Evolutionary conservation across 805 yeast species (phyloP).

Genomic region (Lachancea sp.): DNA sequence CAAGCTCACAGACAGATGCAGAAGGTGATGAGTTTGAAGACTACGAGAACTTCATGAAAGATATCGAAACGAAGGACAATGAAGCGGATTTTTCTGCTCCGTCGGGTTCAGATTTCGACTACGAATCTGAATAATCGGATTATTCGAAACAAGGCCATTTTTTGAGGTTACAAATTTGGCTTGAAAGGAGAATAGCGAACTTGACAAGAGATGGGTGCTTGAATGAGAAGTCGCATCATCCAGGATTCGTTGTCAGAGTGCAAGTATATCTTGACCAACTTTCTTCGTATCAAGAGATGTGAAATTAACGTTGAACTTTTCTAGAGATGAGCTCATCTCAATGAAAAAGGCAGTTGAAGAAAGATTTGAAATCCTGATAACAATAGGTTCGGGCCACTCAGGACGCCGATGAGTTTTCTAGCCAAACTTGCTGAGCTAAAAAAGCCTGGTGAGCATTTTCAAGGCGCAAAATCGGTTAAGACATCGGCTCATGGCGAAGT

Average conservation of each 20-base stretch:
- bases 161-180: background rate
- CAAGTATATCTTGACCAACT: background rate
- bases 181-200: background rate
- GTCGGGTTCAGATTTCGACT: conserved; percentile 6
- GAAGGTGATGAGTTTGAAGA: conserved; percentile 14
- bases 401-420: conserved; percentile 26
- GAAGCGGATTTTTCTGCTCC: conserved; percentile 9
- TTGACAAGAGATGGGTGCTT: background rate
- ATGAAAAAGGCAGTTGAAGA: background rate
- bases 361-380: background rate
- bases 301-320: background rate
- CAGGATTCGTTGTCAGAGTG: no score
- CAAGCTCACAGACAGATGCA: background rate
- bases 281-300: background rate
- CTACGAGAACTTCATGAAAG: conserved; percentile 31
- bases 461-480: background rate
- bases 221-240: no score
- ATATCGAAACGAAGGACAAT: conserved; percentile 27
- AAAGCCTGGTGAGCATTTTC: conserved; percentile 11
- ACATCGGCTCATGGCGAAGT: background rate
- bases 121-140: conserved; percentile 8
- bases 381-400: background rate
- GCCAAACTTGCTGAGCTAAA: conserved; percentile 26
- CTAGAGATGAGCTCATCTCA: background rate
- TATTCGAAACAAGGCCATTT: background rate